These are phyloP conservation scores for Talaromyces atroroseus DNA, from an alignment of 2,329 filamentous ascomycete species.

Conservation along the genomic window DNA sequence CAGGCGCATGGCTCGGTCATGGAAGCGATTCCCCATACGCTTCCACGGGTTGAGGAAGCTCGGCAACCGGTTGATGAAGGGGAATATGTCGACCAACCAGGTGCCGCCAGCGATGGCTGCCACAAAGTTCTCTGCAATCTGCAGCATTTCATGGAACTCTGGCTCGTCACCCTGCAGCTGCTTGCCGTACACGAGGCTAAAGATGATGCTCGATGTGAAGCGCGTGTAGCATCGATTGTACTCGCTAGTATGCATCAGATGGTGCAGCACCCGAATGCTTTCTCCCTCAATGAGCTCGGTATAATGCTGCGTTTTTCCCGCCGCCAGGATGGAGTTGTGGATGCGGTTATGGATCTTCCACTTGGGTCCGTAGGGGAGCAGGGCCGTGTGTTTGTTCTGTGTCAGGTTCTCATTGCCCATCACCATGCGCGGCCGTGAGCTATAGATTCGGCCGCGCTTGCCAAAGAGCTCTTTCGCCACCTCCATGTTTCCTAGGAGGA, in stretches of 20 bases:
- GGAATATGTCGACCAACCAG: conserved; percentile 41
- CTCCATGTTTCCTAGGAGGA: not conserved
- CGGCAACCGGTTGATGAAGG: conserved; percentile 38
- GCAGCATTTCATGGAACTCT: no score
- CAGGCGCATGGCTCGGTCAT: conserved; percentile 9
- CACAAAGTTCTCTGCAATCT: no score
- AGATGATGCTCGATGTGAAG: no score
- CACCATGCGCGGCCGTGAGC: conserved; percentile 27
- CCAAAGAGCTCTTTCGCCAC: conserved; percentile 33
- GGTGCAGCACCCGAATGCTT: no score
- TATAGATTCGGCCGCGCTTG: conserved; percentile 33
- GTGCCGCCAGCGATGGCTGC: no score
- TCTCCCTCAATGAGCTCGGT: no score
- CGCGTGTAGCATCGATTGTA: no score
- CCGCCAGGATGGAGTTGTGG: no score
- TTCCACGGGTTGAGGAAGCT: conserved; percentile 43
- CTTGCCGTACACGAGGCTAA: no score
- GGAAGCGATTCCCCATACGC: conserved; percentile 9
- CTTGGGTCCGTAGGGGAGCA: conserved; percentile 42
- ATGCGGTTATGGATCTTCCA: conserved; percentile 30
- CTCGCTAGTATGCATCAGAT: no score
- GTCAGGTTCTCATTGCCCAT: conserved; percentile 18
- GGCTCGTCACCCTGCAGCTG: no score
- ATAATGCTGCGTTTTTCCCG: no score
- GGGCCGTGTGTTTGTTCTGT: not conserved